Evolutionary conservation across 2,329 filamentous ascomycete species (phyloP).

Genomic region (Uncinocarpus reesii): DNA sequence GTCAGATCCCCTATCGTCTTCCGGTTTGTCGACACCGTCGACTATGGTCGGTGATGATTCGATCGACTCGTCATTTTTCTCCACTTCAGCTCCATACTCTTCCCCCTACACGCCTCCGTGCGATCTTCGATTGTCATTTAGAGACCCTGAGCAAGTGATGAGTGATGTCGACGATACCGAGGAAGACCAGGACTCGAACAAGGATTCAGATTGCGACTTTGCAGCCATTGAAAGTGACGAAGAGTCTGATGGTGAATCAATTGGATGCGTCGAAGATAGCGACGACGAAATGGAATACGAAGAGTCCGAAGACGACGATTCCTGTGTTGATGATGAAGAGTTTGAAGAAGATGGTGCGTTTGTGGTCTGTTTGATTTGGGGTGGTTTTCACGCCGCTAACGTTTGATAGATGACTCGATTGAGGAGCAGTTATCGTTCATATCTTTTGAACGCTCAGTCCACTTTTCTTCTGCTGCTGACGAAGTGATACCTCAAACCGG

Average conservation of each 20-base stretch:
- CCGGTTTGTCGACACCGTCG: conserved; percentile 8
- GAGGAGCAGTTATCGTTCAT: conserved; percentile 15
- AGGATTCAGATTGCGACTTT: conserved; percentile 10
- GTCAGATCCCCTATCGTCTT: not conserved
- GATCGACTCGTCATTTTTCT: conserved; percentile 5
- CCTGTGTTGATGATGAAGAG: conserved; percentile 6
- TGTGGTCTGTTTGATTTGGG: not conserved
- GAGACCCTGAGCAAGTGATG: not conserved
- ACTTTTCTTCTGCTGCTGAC: conserved; percentile 10
- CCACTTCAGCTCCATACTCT: not conserved
- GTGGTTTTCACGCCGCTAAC: not conserved
- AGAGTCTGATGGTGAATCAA: conserved; percentile 7
- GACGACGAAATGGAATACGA: conserved; percentile 13
- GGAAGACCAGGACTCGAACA: not conserved
- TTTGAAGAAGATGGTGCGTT: conserved; percentile 7
- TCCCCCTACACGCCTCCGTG: conserved; percentile 5
- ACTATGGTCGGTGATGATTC: conserved; percentile 3
- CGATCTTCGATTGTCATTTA: not conserved
- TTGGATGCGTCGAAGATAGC: conserved; percentile 6
- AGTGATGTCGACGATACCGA: conserved; percentile 6
- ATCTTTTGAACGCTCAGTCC: conserved; percentile 16
- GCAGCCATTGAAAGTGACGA: conserved; percentile 9
- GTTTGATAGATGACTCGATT: not conserved
- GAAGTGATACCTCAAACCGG: conserved; percentile 11
- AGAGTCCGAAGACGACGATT: conserved; percentile 10